Evolutionary conservation across 164 flowering plant genomes (phyloP).

Genomic region (Saururus chinensis): DNA sequence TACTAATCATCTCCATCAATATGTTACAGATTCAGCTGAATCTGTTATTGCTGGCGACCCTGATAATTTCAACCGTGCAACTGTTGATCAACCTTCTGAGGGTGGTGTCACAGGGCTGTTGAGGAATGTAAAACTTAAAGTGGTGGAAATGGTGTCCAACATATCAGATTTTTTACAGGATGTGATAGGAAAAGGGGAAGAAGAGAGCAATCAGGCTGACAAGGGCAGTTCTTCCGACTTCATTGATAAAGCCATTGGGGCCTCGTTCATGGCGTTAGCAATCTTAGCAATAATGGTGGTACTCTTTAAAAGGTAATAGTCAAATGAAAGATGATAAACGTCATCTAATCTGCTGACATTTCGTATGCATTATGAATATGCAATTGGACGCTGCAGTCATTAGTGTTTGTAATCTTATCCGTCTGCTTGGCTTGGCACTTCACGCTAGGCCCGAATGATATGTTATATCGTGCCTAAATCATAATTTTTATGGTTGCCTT

Average conservation of each 20-base stretch:
- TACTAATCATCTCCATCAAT: not conserved
- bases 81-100: constrained; percentile 7
- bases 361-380: no score
- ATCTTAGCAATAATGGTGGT: constrained; percentile 35
- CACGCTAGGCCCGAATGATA: no score
- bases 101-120: constrained; percentile 17
- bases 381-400: no score
- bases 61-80: not conserved
- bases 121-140: constrained; percentile 23
- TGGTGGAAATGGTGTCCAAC: constrained; percentile 32
- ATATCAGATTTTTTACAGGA: constrained; percentile 28
- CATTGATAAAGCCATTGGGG: constrained; percentile 16
- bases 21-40: constrained; percentile 1
- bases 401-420: no score
- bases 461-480: no score
- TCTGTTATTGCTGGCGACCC: constrained; percentile 5
- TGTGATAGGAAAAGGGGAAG: constrained; percentile 22
- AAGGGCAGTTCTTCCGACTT: constrained; percentile 4
- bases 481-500: no score
- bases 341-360: not conserved
- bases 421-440: no score
- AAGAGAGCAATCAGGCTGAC: constrained; percentile 11
- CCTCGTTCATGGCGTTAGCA: constrained; percentile 34
- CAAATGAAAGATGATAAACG: not conserved
- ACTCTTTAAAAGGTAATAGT: constrained; percentile 25